Percentiles rank a stretch among this genome's conserved stretches.
These are phyloP conservation scores for Magnolia sinica DNA, from an alignment of 164 flowering plant species.

Conservation along the genomic window DNA sequence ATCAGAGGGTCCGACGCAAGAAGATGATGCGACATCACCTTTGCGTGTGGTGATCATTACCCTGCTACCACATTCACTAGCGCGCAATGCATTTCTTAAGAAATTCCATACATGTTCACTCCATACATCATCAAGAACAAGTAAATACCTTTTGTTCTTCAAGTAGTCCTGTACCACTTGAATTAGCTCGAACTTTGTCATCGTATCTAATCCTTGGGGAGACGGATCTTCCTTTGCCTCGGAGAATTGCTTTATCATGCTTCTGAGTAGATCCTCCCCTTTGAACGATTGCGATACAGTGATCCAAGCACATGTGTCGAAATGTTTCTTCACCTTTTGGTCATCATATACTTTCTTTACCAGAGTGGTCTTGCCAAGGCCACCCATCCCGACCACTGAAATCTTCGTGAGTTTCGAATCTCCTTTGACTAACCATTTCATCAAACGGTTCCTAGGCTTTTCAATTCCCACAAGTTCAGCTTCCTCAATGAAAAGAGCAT, in stretches of 20 bases:
- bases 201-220: not conserved
- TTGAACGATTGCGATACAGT: constrained; percentile 5
- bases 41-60: constrained; percentile 34
- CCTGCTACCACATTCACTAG: constrained; percentile 22
- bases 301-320: constrained; percentile 20
- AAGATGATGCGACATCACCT: constrained; percentile 2
- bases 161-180: not conserved
- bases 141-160: constrained; percentile 10
- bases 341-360: too few relatives aligned
- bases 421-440: too few relatives aligned
- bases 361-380: too few relatives aligned
- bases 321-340: not conserved
- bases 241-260: constrained; percentile 7
- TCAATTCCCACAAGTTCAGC: too few relatives aligned
- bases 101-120: constrained; percentile 18
- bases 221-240: not conserved
- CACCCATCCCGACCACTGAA: too few relatives aligned
- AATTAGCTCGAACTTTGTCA: constrained; percentile 26
- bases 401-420: too few relatives aligned
- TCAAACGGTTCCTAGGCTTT: too few relatives aligned
- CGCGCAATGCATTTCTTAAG: constrained; percentile 25
- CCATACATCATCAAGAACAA: constrained; percentile 44
- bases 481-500: too few relatives aligned
- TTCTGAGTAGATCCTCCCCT: constrained; percentile 1
- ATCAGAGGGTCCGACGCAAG: too few relatives aligned